A percentile compares a stretch with the other conserved stretches of the same genome.
phyloP scores from a whole-genome alignment of 768 basidiomycete genomes.

The Tulasnella sp. region DNA sequence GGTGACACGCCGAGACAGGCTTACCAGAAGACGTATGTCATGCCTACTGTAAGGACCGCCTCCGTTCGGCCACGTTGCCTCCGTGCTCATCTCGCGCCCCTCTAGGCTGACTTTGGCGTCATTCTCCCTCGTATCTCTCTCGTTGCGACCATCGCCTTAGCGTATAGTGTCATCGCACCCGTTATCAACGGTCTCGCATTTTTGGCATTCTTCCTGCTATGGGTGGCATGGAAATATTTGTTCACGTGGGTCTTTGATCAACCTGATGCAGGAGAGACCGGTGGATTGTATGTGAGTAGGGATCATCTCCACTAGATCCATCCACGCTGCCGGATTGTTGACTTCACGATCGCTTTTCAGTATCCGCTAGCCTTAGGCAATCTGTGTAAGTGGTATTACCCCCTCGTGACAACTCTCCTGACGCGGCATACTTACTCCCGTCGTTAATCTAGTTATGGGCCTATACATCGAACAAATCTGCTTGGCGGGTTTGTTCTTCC shows the following conservation, averaged over 20 bases:
- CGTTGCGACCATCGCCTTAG: slow-evolving; percentile 40
- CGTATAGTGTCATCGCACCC: slow-evolving; percentile 57
- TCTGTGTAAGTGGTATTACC: slow-evolving; percentile 28
- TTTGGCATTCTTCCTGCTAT: slow-evolving; percentile 52
- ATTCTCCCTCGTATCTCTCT: slow-evolving; percentile 46
- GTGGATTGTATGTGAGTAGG: slow-evolving; percentile 27
- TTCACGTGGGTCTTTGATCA: slow-evolving; percentile 49
- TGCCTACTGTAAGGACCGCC: slow-evolving; percentile 40
- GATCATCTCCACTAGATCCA: background rate
- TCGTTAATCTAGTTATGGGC: slow-evolving; percentile 49
- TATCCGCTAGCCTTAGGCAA: slow-evolving; percentile 41
- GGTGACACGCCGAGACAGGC: slow-evolving; percentile 62
- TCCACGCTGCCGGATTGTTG: slow-evolving; percentile 26
- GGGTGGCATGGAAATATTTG: slow-evolving; percentile 52
- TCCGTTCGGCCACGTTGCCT: background rate
- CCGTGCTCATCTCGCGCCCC: background rate
- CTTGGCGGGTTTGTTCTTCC: slow-evolving; percentile 59
- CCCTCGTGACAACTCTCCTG: background rate
- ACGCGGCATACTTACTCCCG: background rate
- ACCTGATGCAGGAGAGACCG: slow-evolving; percentile 43
- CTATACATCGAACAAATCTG: slow-evolving; percentile 66
- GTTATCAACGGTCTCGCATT: slow-evolving; percentile 58
- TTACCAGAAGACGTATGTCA: slow-evolving; percentile 43
- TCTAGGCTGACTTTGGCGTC: slow-evolving; percentile 44
- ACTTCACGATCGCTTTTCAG: slow-evolving; percentile 30